Evolutionary conservation across 208 protist species (phyloP).

Genomic region (Leishmania martiniquensis): DNA sequence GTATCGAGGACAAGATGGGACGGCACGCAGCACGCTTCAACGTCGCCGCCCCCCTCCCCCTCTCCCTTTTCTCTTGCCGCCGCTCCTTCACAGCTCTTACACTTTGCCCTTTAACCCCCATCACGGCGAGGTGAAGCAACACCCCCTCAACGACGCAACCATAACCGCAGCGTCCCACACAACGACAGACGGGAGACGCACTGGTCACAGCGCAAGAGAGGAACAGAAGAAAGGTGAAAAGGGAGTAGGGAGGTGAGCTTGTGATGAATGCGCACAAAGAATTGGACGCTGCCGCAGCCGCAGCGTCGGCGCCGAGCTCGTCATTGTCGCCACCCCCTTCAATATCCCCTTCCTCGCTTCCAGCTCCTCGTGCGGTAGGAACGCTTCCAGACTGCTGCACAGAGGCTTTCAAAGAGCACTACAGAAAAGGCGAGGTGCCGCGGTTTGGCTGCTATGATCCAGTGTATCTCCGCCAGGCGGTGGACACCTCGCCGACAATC

Average conservation of each 20-base stretch:
- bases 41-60: not conserved
- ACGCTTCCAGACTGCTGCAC: conserved; percentile 31
- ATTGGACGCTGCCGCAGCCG: not conserved
- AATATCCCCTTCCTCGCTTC: not conserved
- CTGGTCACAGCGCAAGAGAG: too few relatives aligned
- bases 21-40: not conserved
- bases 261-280: not conserved
- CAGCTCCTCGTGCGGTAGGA: not conserved
- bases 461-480: conserved; percentile 35
- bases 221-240: not conserved
- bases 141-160: too few relatives aligned
- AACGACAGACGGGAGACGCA: too few relatives aligned
- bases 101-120: too few relatives aligned
- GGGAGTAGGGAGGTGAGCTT: not conserved
- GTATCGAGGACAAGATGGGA: not conserved
- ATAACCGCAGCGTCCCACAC: too few relatives aligned
- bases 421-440: conserved; percentile 24
- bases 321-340: not conserved
- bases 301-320: not conserved
- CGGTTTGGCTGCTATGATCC: conserved; percentile 67
- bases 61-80: not conserved
- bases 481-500: not conserved
- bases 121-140: too few relatives aligned
- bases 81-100: not conserved
- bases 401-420: conserved; percentile 32